phyloP scores from a whole-genome alignment of 2,329 filamentous ascomycete genomes.

The Penicillium decumbens region DNA sequence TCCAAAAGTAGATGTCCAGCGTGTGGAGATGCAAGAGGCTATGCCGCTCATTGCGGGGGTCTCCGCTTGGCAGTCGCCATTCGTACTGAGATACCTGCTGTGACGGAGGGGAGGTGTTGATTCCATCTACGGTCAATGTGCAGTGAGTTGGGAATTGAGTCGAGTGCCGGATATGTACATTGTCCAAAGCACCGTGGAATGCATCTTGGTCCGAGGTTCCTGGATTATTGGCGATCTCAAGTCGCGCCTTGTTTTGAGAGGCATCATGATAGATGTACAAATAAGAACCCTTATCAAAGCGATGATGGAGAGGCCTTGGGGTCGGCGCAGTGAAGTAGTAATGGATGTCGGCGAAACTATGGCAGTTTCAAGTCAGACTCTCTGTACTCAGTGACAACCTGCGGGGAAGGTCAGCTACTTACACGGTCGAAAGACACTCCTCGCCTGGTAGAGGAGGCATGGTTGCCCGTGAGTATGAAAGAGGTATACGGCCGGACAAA shows the following conservation, averaged over 20 bases:
- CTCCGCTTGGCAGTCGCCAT: slow-evolving; percentile 55
- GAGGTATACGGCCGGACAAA: neutral
- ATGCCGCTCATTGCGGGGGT: slow-evolving; percentile 50
- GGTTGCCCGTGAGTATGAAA: slow-evolving; percentile 12
- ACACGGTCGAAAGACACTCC: slow-evolving; percentile 46
- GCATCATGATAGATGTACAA: slow-evolving; percentile 60
- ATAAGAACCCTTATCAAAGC: slow-evolving; percentile 62
- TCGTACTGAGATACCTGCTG: slow-evolving; percentile 37
- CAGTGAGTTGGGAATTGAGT: slow-evolving; percentile 57
- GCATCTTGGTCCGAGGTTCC: slow-evolving; percentile 61
- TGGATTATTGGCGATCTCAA: slow-evolving; percentile 62
- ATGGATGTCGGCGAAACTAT: slow-evolving; percentile 60
- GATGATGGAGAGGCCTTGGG: slow-evolving; percentile 54
- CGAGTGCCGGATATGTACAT: slow-evolving; percentile 52
- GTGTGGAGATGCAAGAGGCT: slow-evolving; percentile 54
- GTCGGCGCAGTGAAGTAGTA: slow-evolving; percentile 58
- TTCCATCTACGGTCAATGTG: slow-evolving; percentile 52
- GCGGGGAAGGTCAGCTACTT: slow-evolving; percentile 28
- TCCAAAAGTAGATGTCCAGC: slow-evolving; percentile 63
- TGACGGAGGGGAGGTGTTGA: slow-evolving; percentile 24
- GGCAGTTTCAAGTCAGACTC: slow-evolving; percentile 3
- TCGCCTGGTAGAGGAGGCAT: slow-evolving; percentile 48
- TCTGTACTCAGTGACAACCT: neutral
- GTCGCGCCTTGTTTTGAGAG: slow-evolving; percentile 49
- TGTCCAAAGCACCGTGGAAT: slow-evolving; percentile 55